A percentile compares a stretch with the other conserved stretches of the same genome.
These are phyloP conservation scores for Ophidiomyces ophidiicola DNA, from an alignment of 2,329 filamentous ascomycete species.

Conservation along the genomic window DNA sequence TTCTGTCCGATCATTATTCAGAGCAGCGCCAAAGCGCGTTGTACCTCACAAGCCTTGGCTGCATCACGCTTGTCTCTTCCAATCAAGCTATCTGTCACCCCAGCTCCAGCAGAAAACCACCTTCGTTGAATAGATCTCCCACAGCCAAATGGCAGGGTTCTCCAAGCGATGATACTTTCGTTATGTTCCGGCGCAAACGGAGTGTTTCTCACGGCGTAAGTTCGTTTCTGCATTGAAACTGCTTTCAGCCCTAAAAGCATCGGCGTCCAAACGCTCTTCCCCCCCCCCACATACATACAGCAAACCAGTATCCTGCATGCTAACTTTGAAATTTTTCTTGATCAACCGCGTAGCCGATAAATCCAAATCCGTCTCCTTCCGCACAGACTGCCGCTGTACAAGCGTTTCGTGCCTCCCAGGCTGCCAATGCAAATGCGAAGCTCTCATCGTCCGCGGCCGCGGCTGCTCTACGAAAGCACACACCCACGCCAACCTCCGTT, in stretches of 20 bases:
- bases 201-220: conserved; percentile 34
- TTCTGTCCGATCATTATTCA: too few species aligned
- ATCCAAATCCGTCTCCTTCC: conserved; percentile 53
- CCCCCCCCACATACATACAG: not conserved
- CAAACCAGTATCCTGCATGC: not conserved
- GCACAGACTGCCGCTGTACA: conserved; percentile 70
- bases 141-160: conserved; percentile 8
- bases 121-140: not conserved
- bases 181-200: conserved; percentile 34
- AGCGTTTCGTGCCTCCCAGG: conserved; percentile 60
- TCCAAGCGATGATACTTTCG: conserved; percentile 15
- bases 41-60: too few species aligned
- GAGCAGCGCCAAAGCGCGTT: too few species aligned
- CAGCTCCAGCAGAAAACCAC: conserved; percentile 1
- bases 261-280: not conserved
- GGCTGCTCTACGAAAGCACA: conserved; percentile 65
- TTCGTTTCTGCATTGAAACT: conserved; percentile 11
- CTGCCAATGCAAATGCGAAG: conserved; percentile 50
- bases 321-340: not conserved
- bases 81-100: not conserved
- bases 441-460: conserved; percentile 79
- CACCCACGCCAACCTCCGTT: conserved; percentile 66
- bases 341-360: conserved; percentile 45
- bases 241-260: conserved; percentile 1
- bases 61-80: conserved; percentile 9